Evolutionary conservation across 768 basidiomycete species (phyloP), one percentile per base, ranked within the genome.

Genomic region (Xerocomellus intermedius): DNA sequence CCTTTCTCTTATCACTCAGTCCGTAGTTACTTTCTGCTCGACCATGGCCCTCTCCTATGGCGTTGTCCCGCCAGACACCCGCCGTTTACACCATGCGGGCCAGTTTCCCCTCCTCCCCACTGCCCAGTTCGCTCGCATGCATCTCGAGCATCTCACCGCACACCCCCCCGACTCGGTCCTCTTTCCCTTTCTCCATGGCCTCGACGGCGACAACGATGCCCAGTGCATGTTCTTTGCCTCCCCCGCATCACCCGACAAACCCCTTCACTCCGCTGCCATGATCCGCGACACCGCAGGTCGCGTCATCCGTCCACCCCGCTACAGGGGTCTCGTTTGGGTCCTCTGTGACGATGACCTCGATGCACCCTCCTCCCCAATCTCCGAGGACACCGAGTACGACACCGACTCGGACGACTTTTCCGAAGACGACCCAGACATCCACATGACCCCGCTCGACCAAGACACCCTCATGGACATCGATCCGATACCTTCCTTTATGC

Each of bases 181-280:
- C 54, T 96, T 96, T 69, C 93, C 93, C 1, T 96, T 94, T 73
- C 74, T 93, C 16, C 93, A 94, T 64, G 90, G 92, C 42, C 77
- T 94, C 56, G 92, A 94, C 64, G 86, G 90, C 59, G 79, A 85
- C 55, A 91, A 92, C 65, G 72, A 81, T 16, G 84, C 85, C 0
- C 92, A 93, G 74, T 91, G 89, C 64, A 77, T 80, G 21, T 94
- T 94, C 78, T 95, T 95, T 67, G 78, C 82, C 1, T 52, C 60
- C 30, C 17, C 63, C 12, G 66, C 78, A 10, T 69, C 63, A 4
- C 44, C 52, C 0, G 61, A 63, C 42, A 56, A 43, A 21, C 52
- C 55, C 8, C 28, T n/a, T 0, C 59, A 64, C 8, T 62, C 66
- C 3, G 57, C 69, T 0, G 60, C 52, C 26, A 67, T 69, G 67